phyloP scores from a whole-genome alignment of 1,284 basidiomycete species.

The Austroboletus novae-zelandiae region DNA sequence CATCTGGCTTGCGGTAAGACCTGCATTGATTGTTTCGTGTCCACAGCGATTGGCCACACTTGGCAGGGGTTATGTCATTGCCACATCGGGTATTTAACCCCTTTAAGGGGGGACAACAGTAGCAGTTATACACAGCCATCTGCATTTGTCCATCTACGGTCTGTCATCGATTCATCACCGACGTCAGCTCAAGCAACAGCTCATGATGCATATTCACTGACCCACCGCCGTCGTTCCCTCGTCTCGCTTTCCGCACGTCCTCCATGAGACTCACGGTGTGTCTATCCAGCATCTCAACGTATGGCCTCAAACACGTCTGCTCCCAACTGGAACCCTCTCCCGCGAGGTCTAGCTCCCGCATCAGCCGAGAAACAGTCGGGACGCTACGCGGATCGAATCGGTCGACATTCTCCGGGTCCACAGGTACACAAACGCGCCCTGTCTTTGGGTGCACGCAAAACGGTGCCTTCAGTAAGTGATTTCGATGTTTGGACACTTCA shows the following conservation, averaged over 20 bases:
- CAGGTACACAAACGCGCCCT: constrained; percentile 92
- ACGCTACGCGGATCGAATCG: constrained; percentile 84
- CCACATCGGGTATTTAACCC: constrained; percentile 10
- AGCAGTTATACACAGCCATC: neutral
- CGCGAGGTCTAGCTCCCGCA: constrained; percentile 71
- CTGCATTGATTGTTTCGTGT: constrained; percentile 2
- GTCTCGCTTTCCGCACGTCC: constrained; percentile 52
- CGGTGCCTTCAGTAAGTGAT: constrained; percentile 97
- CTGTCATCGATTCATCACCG: constrained; percentile 12
- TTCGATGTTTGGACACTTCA: constrained; percentile 96
- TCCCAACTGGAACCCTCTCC: constrained; percentile 59
- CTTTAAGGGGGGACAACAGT: neutral
- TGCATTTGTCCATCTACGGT: constrained; percentile 16
- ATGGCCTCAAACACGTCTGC: constrained; percentile 78
- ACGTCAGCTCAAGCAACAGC: constrained; percentile 1
- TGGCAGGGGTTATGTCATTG: constrained; percentile 1
- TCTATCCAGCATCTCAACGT: constrained; percentile 86
- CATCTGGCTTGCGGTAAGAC: neutral
- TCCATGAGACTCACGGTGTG: constrained; percentile 64
- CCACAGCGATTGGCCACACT: constrained; percentile 14
- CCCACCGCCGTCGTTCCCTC: constrained; percentile 32
- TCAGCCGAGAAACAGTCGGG: constrained; percentile 82
- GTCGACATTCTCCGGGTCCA: constrained; percentile 78
- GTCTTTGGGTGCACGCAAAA: constrained; percentile 98
- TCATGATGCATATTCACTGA: neutral